phyloP scores from a whole-genome alignment of 2,329 filamentous ascomycete genomes.

The Diaporthe capsici region DNA sequence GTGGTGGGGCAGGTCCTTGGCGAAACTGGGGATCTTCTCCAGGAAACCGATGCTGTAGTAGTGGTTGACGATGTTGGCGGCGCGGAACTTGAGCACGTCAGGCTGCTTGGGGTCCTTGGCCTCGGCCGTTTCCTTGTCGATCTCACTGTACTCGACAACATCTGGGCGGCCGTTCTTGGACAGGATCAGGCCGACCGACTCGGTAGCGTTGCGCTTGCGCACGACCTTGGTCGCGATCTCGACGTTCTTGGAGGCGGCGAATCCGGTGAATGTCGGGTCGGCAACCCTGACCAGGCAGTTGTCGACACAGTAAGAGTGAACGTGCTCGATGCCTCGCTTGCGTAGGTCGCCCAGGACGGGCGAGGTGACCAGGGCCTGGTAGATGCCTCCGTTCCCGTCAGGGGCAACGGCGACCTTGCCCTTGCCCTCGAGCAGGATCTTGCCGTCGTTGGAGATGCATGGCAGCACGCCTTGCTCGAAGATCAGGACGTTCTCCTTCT shows the following conservation, averaged over 20 bases:
- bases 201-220: slow-evolving; percentile 95
- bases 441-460: slow-evolving; percentile 97
- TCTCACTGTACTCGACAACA: slow-evolving; percentile 99
- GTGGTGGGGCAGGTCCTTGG: slow-evolving; percentile 90
- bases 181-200: slow-evolving; percentile 94
- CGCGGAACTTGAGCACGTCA: slow-evolving; percentile 91
- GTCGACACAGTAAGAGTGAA: slow-evolving; percentile 98
- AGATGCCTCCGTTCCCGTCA: slow-evolving; percentile 97
- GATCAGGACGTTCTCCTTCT: slow-evolving; percentile 87
- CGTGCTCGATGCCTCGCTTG: slow-evolving; percentile 90
- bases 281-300: slow-evolving; percentile 99
- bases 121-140: slow-evolving; percentile 89
- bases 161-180: slow-evolving; percentile 96
- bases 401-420: slow-evolving; percentile 93
- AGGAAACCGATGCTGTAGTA: slow-evolving; percentile 98
- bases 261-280: slow-evolving; percentile 95
- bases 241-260: slow-evolving; percentile 87
- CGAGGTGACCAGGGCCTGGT: slow-evolving; percentile 87
- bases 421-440: slow-evolving; percentile 95
- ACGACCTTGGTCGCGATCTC: slow-evolving; percentile 99
- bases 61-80: slow-evolving; percentile 99
- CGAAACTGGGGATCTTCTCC: slow-evolving; percentile 89
- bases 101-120: slow-evolving; percentile 86
- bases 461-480: slow-evolving; percentile 98
- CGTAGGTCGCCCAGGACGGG: slow-evolving; percentile 90